Evolutionary conservation across 805 yeast genomes (phyloP).

Genomic region (Nakazawaea pomicola): DNA sequence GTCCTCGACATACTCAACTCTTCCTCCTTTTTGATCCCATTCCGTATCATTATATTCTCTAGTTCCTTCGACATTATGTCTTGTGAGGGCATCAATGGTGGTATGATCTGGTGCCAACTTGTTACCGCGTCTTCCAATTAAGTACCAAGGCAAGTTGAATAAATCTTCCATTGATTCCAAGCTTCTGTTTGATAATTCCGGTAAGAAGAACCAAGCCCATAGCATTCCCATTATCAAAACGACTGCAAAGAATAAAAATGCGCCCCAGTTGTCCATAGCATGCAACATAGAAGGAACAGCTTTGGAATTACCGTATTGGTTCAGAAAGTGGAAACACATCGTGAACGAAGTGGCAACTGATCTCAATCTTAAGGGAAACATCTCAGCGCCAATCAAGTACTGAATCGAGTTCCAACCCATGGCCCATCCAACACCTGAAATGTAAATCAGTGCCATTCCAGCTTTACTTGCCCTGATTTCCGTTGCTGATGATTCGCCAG

Average conservation of each 20-base stretch:
- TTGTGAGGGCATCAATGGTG: constrained; percentile 15
- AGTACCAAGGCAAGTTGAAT: constrained; percentile 52
- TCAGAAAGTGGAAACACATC: constrained; percentile 53
- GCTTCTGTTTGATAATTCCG: constrained; percentile 45
- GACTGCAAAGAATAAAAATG: constrained; percentile 46
- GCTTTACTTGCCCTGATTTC: constrained; percentile 44
- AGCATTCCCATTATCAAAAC: constrained; percentile 35
- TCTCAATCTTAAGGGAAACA: constrained; percentile 40
- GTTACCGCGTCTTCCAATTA: constrained; percentile 51
- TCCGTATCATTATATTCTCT: constrained; percentile 3
- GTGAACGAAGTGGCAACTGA: constrained; percentile 27
- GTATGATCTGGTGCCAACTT: constrained; percentile 48
- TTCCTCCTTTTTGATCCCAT: constrained; percentile 13
- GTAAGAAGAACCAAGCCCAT: constrained; percentile 45
- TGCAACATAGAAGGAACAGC: constrained; percentile 49
- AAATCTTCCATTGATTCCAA: constrained; percentile 49
- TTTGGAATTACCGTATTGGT: constrained; percentile 40
- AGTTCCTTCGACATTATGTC: constrained; percentile 2
- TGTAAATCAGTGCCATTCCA: constrained; percentile 46
- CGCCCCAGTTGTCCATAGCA: constrained; percentile 40
- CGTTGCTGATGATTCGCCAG: constrained; percentile 32
- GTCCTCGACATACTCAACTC: constrained; percentile 8
- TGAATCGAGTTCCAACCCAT: constrained; percentile 50
- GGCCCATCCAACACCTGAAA: constrained; percentile 55
- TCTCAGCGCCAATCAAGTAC: constrained; percentile 46